These are phyloP conservation scores for Paraphoma chrysanthemicola DNA, from an alignment of 2,329 filamentous ascomycete species.

Conservation along the genomic window DNA sequence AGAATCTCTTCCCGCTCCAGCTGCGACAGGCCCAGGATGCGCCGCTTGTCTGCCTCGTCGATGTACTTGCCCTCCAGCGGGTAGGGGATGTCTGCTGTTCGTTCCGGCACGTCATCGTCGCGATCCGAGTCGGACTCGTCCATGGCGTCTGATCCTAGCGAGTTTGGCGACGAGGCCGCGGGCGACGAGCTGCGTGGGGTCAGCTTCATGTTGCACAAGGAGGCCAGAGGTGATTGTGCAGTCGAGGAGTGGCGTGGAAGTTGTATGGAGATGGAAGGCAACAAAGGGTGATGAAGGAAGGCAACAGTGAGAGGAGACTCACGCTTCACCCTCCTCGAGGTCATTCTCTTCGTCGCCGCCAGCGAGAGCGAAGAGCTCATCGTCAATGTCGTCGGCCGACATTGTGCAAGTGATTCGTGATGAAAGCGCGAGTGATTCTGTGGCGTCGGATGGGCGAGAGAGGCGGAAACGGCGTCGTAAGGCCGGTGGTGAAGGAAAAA, in stretches of 20 bases:
- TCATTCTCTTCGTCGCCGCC: constrained; percentile 70
- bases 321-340: constrained; percentile 84
- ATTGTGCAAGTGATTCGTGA: constrained; percentile 55
- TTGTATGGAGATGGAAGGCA: constrained; percentile 4
- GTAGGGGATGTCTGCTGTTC: constrained; percentile 72
- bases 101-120: constrained; percentile 52
- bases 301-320: constrained; percentile 54
- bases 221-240: constrained; percentile 10
- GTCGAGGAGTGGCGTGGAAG: constrained; percentile 14
- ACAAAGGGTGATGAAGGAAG: constrained; percentile 7
- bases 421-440: constrained; percentile 5
- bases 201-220: constrained; percentile 30
- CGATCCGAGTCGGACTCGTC: constrained; percentile 71
- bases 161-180: constrained; percentile 71
- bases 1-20: constrained; percentile 90
- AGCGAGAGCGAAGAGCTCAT: constrained; percentile 90
- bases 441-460: constrained; percentile 1
- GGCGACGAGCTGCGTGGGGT: constrained; percentile 67
- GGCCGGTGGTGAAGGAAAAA: constrained; percentile 13
- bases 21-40: constrained; percentile 87
- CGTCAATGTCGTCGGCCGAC: constrained; percentile 79
- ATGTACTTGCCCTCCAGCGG: constrained; percentile 85
- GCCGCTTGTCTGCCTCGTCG: constrained; percentile 59
- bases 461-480: constrained; percentile 9
- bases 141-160: constrained; percentile 83